phyloP scores from a whole-genome alignment of 768 basidiomycete genomes.

The Tubosaeta sp. region DNA sequence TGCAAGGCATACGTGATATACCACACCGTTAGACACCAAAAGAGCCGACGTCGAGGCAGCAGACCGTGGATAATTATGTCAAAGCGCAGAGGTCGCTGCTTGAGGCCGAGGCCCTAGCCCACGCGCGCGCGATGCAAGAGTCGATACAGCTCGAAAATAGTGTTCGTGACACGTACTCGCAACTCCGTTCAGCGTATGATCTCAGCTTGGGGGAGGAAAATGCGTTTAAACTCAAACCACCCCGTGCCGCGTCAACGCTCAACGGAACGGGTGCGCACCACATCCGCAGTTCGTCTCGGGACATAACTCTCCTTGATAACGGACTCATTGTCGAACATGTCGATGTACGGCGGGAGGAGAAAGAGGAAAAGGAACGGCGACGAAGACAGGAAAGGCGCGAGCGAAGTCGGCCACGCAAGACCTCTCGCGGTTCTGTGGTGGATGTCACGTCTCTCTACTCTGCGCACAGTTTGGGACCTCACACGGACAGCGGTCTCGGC shows the following conservation, averaged over 20 bases:
- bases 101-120: slow-evolving; percentile 78
- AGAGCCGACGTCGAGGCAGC: slow-evolving; percentile 80
- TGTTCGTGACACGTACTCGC: slow-evolving; percentile 77
- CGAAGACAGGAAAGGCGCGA: slow-evolving; percentile 65
- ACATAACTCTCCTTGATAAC: slow-evolving; percentile 79
- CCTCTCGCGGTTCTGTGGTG: slow-evolving; percentile 63
- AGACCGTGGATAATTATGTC: slow-evolving; percentile 79
- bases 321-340: slow-evolving; percentile 89
- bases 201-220: slow-evolving; percentile 46
- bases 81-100: slow-evolving; percentile 75
- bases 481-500: slow-evolving; percentile 56
- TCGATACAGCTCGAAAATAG: slow-evolving; percentile 69
- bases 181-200: slow-evolving; percentile 76
- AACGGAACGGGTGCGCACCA: slow-evolving; percentile 35
- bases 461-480: slow-evolving; percentile 49
- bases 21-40: slow-evolving; percentile 67
- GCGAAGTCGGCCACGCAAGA: slow-evolving; percentile 57
- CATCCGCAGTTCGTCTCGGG: slow-evolving; percentile 54
- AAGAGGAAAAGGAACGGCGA: slow-evolving; percentile 65
- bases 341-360: slow-evolving; percentile 75
- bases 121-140: slow-evolving; percentile 73
- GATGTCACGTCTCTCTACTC: slow-evolving; percentile 76
- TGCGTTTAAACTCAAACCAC: slow-evolving; percentile 69
- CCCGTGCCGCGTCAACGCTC: slow-evolving; percentile 35
- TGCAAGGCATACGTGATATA: slow-evolving; percentile 6